These are phyloP conservation scores for Globisporangium radiosum DNA, from an alignment of 352 stramenopile genomes.

Conservation along the genomic window DNA sequence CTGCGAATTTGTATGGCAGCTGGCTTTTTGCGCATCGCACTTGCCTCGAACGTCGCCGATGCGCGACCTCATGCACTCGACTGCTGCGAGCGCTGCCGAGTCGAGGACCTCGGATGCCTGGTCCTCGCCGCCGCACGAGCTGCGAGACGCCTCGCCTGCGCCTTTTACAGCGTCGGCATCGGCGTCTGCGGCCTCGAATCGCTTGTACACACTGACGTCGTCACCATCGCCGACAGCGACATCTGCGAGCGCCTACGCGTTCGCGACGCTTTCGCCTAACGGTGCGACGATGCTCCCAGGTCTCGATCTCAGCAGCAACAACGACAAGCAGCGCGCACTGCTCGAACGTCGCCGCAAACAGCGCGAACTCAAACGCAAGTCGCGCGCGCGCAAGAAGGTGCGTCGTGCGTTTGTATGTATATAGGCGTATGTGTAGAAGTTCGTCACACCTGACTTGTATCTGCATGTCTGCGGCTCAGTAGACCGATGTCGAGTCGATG, in stretches of 20 bases:
- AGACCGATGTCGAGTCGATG: constrained; percentile 41
- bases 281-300: neutral
- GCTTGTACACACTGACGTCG: neutral
- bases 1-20: no score
- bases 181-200: no score
- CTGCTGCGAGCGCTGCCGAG: no score
- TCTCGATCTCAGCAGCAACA: neutral
- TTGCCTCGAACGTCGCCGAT: no score
- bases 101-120: no score
- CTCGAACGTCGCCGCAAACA: constrained; percentile 15
- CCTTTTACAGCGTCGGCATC: no score
- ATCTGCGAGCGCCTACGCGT: constrained; percentile 1
- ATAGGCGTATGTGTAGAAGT: neutral
- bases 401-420: neutral
- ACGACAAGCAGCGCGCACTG: constrained; percentile 1
- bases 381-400: constrained; percentile 15
- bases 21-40: no score
- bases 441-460: neutral
- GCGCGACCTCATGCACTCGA: no score
- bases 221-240: neutral
- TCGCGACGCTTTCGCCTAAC: constrained; percentile 10
- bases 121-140: no score
- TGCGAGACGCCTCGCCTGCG: neutral
- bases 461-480: neutral
- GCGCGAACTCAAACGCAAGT: constrained; percentile 16